phyloP scores from a whole-genome alignment of 164 flowering plant species.

The Cinnamomum chago region DNA sequence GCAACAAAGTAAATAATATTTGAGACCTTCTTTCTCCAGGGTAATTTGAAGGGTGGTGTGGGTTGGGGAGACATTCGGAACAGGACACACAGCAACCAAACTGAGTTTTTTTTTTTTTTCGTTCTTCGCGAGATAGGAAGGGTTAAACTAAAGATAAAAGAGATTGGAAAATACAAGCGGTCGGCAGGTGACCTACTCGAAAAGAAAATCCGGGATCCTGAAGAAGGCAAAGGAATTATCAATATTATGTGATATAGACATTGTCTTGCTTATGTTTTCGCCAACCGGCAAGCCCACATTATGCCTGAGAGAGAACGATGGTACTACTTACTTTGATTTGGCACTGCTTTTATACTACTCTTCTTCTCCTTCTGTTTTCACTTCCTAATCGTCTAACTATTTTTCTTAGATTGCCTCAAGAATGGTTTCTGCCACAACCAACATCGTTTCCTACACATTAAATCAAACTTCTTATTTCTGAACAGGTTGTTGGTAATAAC shows the following conservation, averaged over 20 bases:
- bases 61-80: not conserved
- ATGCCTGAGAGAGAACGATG: constrained; percentile 62
- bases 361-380: no score
- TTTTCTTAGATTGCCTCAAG: no score
- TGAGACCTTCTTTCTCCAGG: not conserved
- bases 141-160: constrained; percentile 86
- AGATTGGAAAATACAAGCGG: constrained; percentile 66
- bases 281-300: constrained; percentile 71
- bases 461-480: no score
- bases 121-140: constrained; percentile 56
- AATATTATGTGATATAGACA: constrained; percentile 72
- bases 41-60: not conserved
- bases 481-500: no score
- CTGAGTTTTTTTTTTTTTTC: no score
- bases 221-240: constrained; percentile 83
- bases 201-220: constrained; percentile 68
- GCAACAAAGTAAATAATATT: not conserved
- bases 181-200: constrained; percentile 76
- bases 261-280: constrained; percentile 81
- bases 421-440: no score
- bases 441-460: no score
- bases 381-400: no score
- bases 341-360: constrained; percentile 22
- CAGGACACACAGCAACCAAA: not conserved
- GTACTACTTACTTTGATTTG: constrained; percentile 33